Base-by-base conservation (phyloP, 805 yeast genomes). In the Kuraishia hungarica region DNA sequence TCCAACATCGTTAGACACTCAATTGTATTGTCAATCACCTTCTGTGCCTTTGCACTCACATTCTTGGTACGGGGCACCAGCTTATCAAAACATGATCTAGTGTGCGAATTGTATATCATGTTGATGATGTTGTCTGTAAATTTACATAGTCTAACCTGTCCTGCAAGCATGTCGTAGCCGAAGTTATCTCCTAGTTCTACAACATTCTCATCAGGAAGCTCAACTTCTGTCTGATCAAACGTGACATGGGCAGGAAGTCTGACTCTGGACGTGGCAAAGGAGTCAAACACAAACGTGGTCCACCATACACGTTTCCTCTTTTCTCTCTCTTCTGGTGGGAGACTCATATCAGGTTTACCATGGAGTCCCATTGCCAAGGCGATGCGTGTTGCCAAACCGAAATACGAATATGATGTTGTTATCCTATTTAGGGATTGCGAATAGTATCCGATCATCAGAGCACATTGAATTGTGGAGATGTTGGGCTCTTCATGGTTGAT, bases 231-330 rank as follows among this genome's bases (percentile, higher is more conserved):
- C 56, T 68, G 70, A 51, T 65, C 59, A 48, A 61, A 63, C 47
- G 65, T 66, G 43, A 72, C 66, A 56, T 67, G 72, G n/a, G 65
- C 62, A 0, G 75, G 75, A 39, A 70, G 66, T 21, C 74, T 68
- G 23, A 71, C 58, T 46, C 72, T 67, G 2, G 74, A 70, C n/a
- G 71, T 65, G 61, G 74, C 72, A 22, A 68, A 63, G 21, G 69
- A 65, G 52, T 71, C 73, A 60, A 72, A 62, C 5, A 68, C 63
- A 57, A 66, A 71, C 21, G 68, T 67, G 11, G 76, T 70, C 76
- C 76, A 72, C 75, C 75, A 72, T 2, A 71, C 60, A 51, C 72
- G 63, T 56, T 71, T 65, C 23, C 73, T 60, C 52, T 67, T 65
- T 28, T 72, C 70, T 21, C 61, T 59, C 50, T 68, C 70, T 15